Evolutionary conservation across 345 rosid species (phyloP), one percentile per base, ranked within the genome.

Genomic region (Linum tenue): DNA sequence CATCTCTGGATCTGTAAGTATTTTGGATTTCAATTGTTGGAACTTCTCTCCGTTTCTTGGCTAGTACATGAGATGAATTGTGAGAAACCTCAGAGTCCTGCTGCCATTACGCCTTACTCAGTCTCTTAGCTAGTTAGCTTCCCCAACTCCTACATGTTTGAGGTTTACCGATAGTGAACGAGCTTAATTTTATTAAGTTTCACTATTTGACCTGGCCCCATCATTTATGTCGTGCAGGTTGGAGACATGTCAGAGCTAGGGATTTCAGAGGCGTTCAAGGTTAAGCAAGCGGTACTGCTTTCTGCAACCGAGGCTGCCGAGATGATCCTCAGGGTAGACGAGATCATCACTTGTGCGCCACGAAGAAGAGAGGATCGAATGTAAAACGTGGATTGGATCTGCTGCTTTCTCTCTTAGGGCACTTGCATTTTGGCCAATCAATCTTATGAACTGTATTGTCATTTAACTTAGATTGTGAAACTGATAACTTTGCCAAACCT

Each of bases 301-400:
- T 92, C 99, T 3, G 99, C 99, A 61, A 92, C 99, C 1, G 99
- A 92, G 80, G 99, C 99, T 56, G 86, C 92, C 17, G 96, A 88
- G 82, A 84, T 88, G 96, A 86, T 88, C 64, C 83, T 86, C 15
- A 80, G 96, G 67, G 96, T 88, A 3, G 95, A 85, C 72, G 87
- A 88, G 73, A 88, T 84, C 69, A 88, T 88, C 68, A 86, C 87
- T 42, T 86, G 88, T 77, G 96, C 96, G 38, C 95, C 95, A 4
- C 69, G 95, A 67, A 84, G 69, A 69, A 85, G 95, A 60, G 76
- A 73, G 55, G 76, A 73, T 9, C 64, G 76, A 60, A 73, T 73
- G 76, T 73, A 68, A 64, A 55, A 37, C 3, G 3, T 35, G 53
- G 53, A 22, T 37, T 37, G 12, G 14, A 3, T 38, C 16, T n/a